Evolutionary conservation across 352 stramenopile species (phyloP).

Genomic region (Globisporangium irregulare): DNA sequence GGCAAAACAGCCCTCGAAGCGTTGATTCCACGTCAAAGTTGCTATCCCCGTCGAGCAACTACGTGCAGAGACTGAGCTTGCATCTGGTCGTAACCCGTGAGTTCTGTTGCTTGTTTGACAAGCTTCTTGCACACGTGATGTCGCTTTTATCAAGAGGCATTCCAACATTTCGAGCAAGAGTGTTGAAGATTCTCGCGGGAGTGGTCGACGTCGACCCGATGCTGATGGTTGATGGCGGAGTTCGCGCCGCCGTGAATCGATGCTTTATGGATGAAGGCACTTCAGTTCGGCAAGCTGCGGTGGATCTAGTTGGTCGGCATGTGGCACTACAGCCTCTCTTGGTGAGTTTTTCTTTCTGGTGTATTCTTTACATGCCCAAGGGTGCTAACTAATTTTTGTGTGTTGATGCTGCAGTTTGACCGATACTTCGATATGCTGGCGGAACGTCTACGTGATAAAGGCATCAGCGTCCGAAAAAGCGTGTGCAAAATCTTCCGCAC

Average conservation of each 20-base stretch:
- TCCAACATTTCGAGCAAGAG: slow-evolving; percentile 63
- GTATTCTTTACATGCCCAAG: background rate
- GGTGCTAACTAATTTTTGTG: background rate
- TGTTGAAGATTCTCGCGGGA: slow-evolving; percentile 70
- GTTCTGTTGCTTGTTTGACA: slow-evolving; percentile 69
- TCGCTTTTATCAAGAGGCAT: slow-evolving; percentile 66
- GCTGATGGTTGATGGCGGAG: slow-evolving; percentile 67
- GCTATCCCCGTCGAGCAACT: slow-evolving; percentile 34
- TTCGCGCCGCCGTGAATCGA: slow-evolving; percentile 52
- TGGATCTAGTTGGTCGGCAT: slow-evolving; percentile 86
- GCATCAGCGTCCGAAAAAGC: slow-evolving; percentile 82
- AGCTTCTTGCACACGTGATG: slow-evolving; percentile 73
- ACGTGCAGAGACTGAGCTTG: slow-evolving; percentile 44
- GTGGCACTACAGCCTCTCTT: slow-evolving; percentile 64
- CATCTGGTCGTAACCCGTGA: slow-evolving; percentile 48
- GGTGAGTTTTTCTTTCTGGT: slow-evolving; percentile 34
- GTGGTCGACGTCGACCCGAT: slow-evolving; percentile 86
- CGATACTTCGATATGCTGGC: slow-evolving; percentile 75
- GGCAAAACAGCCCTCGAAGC: slow-evolving; percentile 27
- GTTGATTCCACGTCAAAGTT: slow-evolving; percentile 46
- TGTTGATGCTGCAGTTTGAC: slow-evolving; percentile 52
- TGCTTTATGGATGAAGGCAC: slow-evolving; percentile 79
- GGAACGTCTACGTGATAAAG: slow-evolving; percentile 76
- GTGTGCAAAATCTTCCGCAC: slow-evolving; percentile 79
- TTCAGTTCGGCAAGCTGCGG: slow-evolving; percentile 77